Percentiles rank a stretch among this genome's conserved stretches.
These are phyloP conservation scores for Galerina sulciceps DNA, from an alignment of 768 basidiomycete species.

Conservation along the genomic window DNA sequence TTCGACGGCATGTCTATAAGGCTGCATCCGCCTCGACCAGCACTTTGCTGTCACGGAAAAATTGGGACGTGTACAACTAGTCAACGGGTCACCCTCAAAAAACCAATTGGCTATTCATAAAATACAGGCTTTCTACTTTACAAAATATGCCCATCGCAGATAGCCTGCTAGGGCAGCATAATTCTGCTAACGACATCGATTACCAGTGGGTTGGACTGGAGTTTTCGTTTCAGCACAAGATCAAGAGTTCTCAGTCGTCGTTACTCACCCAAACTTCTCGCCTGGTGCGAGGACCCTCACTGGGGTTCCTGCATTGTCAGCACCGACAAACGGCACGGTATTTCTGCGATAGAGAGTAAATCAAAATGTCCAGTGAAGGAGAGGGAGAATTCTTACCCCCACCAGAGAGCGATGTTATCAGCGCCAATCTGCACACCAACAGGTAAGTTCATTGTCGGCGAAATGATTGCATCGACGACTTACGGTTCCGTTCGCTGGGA, in stretches of 20 bases:
- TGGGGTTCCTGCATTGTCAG: conserved; percentile 14
- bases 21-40: too few species aligned
- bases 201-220: conserved; percentile 8
- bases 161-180: background rate
- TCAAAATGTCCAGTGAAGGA: too few species aligned
- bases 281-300: conserved; percentile 17
- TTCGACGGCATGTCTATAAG: too few species aligned
- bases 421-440: conserved; percentile 27
- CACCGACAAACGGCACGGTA: conserved; percentile 19
- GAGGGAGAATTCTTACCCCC: conserved; percentile 30
- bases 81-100: too few species aligned
- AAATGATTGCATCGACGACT: conserved; percentile 5
- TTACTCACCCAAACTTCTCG: conserved; percentile 16
- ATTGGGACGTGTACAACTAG: too few species aligned
- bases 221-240: too few species aligned
- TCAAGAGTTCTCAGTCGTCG: background rate
- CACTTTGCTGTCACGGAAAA: too few species aligned
- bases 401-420: conserved; percentile 34
- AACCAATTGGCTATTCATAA: too few species aligned
- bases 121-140: too few species aligned
- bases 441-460: background rate
- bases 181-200: background rate
- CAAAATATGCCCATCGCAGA: background rate
- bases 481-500: conserved; percentile 41
- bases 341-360: background rate